These are phyloP conservation scores for Scytalidium sp. DNA, from an alignment of 2,329 filamentous ascomycete species.

Conservation along the genomic window DNA sequence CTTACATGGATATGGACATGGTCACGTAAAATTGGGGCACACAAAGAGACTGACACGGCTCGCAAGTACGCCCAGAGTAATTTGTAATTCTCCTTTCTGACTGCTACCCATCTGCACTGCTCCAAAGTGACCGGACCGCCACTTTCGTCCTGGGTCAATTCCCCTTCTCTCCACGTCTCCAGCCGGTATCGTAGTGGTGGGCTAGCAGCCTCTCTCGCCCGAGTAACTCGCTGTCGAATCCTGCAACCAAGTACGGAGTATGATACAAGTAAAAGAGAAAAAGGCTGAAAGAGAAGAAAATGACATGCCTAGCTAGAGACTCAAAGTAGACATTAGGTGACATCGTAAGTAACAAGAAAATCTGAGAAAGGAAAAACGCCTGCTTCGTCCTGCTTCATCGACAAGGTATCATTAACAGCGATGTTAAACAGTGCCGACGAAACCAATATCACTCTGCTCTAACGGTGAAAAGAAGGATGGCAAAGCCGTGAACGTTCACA, in stretches of 20 bases:
- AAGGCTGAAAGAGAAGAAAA: conserved; percentile 11
- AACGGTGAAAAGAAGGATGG: conserved; percentile 16
- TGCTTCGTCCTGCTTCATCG: conserved; percentile 9
- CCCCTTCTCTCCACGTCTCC: not conserved
- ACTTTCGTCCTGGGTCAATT: not conserved
- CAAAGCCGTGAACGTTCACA: conserved; percentile 15
- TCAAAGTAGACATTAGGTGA: conserved; percentile 25
- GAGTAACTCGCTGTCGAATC: too few species aligned
- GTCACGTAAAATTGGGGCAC: too few species aligned
- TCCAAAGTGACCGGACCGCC: not conserved
- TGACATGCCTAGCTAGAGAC: conserved; percentile 12
- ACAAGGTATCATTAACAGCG: conserved; percentile 13
- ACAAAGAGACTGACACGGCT: too few species aligned
- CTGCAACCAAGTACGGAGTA: too few species aligned
- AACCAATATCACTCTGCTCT: conserved; percentile 12
- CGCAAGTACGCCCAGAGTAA: too few species aligned
- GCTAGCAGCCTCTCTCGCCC: too few species aligned
- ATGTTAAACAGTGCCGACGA: conserved; percentile 13
- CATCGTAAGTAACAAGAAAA: conserved; percentile 13
- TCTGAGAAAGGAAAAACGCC: conserved; percentile 8
- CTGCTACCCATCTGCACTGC: not conserved
- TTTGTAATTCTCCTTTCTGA: too few species aligned
- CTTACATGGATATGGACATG: too few species aligned
- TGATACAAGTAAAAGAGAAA: conserved; percentile 25
- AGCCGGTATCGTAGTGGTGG: too few species aligned